phyloP scores from a whole-genome alignment of 2,329 filamentous ascomycete genomes.

The Pezicula carpinea region DNA sequence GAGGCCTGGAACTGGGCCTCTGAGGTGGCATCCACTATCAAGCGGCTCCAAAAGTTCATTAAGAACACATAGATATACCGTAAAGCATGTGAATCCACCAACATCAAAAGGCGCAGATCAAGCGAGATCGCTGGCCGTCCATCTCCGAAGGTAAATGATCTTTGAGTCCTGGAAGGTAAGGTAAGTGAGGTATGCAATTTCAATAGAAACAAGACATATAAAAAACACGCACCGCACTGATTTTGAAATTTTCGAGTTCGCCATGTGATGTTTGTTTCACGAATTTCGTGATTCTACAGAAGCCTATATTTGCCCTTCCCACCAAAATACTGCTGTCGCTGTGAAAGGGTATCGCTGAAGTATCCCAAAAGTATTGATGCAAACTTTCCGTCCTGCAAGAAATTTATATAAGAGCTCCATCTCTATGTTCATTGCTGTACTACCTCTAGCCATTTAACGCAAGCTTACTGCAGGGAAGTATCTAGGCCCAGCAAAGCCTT shows the following conservation, averaged over 20 bases:
- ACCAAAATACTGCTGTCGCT: too few relatives aligned
- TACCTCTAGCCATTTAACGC: conserved; percentile 8
- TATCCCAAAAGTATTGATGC: background rate
- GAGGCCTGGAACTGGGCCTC: background rate
- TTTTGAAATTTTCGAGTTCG: too few relatives aligned
- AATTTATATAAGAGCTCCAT: background rate
- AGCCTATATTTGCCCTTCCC: too few relatives aligned
- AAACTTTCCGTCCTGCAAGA: background rate
- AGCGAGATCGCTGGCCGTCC: too few relatives aligned
- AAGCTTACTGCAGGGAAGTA: conserved; percentile 65
- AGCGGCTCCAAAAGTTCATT: background rate
- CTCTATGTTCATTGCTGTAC: background rate
- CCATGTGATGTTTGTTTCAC: too few relatives aligned
- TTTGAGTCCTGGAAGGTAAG: too few relatives aligned
- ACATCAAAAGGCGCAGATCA: background rate
- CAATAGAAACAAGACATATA: too few relatives aligned
- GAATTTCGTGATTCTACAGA: too few relatives aligned
- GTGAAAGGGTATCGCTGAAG: too few relatives aligned
- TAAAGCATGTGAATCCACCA: background rate
- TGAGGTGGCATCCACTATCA: background rate
- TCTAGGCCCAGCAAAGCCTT: conserved; percentile 80
- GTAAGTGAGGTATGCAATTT: too few relatives aligned
- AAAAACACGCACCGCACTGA: too few relatives aligned
- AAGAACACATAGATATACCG: background rate
- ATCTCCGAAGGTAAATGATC: too few relatives aligned